Evolutionary conservation across 2,329 filamentous ascomycete species (phyloP).

Genomic region (Trichoderma asperellum): DNA sequence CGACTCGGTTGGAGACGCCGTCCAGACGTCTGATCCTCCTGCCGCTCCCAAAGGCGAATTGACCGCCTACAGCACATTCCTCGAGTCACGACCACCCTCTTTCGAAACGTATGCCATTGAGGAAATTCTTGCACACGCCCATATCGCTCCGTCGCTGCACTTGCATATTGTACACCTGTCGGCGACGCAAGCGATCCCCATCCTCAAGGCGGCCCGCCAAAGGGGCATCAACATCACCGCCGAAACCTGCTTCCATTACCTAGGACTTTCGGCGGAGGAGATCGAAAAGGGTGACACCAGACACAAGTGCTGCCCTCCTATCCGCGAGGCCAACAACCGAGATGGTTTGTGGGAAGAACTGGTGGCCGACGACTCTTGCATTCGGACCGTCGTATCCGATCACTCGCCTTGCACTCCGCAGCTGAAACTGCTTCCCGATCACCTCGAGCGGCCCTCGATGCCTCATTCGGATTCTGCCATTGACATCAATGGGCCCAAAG

Average conservation of each 20-base stretch:
- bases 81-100: conserved; percentile 82
- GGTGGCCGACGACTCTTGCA: conserved; percentile 70
- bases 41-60: conserved; percentile 72
- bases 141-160: conserved; percentile 77
- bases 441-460: conserved; percentile 53
- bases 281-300: conserved; percentile 84
- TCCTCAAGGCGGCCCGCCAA: conserved; percentile 73
- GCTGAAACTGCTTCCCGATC: conserved; percentile 80
- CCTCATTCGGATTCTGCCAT: conserved; percentile 58
- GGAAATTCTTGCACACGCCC: conserved; percentile 80
- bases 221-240: conserved; percentile 84
- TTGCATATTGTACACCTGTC: conserved; percentile 94
- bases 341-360: conserved; percentile 88
- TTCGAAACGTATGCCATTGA: conserved; percentile 92
- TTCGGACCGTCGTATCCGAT: conserved; percentile 90
- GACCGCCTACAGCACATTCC: conserved; percentile 84
- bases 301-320: conserved; percentile 95
- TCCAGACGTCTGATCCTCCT: conserved; percentile 70
- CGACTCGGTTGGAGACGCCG: conserved; percentile 76
- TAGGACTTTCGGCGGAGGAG: conserved; percentile 80
- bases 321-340: conserved; percentile 79
- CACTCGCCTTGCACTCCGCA: conserved; percentile 96
- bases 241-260: conserved; percentile 95
- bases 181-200: conserved; percentile 83
- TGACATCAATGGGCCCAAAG: conserved; percentile 49